Conservation (phyloP, 106 monocot species). For the Phalaenopsis aphrodite region DNA sequence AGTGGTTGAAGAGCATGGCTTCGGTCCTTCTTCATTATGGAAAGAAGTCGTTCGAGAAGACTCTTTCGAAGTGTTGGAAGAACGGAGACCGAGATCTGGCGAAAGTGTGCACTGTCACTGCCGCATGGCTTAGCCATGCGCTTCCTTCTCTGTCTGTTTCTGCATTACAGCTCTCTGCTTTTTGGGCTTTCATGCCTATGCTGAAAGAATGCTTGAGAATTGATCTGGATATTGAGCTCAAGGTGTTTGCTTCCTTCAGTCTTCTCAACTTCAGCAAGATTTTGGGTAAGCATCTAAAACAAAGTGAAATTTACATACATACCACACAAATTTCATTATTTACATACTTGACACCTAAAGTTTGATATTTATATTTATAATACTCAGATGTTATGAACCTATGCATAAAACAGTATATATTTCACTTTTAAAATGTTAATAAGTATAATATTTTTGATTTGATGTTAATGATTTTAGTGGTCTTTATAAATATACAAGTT, state of each 20-base stretch:
- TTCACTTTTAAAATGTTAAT: no score
- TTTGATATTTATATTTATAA: no score
- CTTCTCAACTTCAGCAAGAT: conserved; percentile 42
- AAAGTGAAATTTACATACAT: no score
- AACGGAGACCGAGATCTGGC: conserved; percentile 18
- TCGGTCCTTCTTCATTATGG: conserved; percentile 25
- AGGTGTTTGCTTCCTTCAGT: conserved; percentile 32
- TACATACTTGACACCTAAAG: no score
- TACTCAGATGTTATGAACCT: no score
- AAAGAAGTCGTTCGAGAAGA: conserved; percentile 31
- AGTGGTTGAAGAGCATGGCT: conserved; percentile 27
- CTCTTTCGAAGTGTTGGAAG: conserved; percentile 30
- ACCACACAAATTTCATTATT: no score
- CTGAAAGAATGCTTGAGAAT: conserved; percentile 21
- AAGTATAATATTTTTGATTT: no score
- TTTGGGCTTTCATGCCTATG: conserved; percentile 26
- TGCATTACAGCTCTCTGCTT: conserved; percentile 18
- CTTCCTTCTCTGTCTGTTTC: conserved; percentile 16
- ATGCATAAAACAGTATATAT: no score
- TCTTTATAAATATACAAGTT: no score
- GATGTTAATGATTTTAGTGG: no score
- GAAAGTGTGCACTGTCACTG: conserved; percentile 25
- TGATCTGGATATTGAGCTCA: conserved; percentile 15
- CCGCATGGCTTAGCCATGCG: conserved; percentile 39
- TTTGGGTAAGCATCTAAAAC: conserved; percentile 18